Conservation (phyloP, 495 filamentous ascomycete species). For the Daldinia grandis region DNA sequence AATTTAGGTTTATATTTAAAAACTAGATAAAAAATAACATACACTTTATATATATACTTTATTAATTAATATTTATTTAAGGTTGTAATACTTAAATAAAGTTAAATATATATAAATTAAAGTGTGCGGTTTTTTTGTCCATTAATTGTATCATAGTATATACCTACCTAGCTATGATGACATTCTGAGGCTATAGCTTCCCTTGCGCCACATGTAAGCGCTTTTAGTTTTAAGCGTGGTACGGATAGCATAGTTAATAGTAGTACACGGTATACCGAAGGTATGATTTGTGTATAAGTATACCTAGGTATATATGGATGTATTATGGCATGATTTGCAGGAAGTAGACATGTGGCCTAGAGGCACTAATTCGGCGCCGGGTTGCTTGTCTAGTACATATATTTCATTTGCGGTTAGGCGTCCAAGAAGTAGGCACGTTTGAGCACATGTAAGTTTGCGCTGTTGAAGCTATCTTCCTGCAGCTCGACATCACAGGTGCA, state of each 20-base stretch:
- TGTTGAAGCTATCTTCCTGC: slow-evolving; percentile 36
- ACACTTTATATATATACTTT: too few relatives aligned
- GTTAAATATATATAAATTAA: too few relatives aligned
- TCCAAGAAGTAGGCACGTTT: slow-evolving; percentile 1
- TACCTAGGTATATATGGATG: neutral
- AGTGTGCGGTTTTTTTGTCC: too few relatives aligned
- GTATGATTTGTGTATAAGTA: neutral
- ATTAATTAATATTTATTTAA: too few relatives aligned
- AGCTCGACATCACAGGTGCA: slow-evolving; percentile 41
- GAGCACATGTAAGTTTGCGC: slow-evolving; percentile 17
- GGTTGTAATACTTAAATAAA: too few relatives aligned
- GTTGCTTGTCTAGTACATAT: slow-evolving; percentile 14
- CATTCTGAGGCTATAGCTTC: slow-evolving; percentile 9
- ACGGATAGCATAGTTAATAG: too few relatives aligned
- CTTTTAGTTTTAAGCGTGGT: slow-evolving; percentile 1
- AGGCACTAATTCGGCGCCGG: slow-evolving; percentile 24
- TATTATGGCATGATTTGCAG: slow-evolving; percentile 8
- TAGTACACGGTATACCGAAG: neutral
- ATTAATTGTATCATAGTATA: too few relatives aligned
- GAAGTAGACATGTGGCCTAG: slow-evolving; percentile 7
- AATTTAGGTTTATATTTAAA: too few relatives aligned
- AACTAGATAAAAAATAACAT: too few relatives aligned
- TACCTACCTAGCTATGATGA: too few relatives aligned
- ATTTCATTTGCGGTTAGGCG: neutral
- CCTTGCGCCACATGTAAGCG: slow-evolving; percentile 23